These are phyloP conservation scores for Phytopythium boreale DNA, from an alignment of 352 stramenopile genomes.

Conservation along the genomic window DNA sequence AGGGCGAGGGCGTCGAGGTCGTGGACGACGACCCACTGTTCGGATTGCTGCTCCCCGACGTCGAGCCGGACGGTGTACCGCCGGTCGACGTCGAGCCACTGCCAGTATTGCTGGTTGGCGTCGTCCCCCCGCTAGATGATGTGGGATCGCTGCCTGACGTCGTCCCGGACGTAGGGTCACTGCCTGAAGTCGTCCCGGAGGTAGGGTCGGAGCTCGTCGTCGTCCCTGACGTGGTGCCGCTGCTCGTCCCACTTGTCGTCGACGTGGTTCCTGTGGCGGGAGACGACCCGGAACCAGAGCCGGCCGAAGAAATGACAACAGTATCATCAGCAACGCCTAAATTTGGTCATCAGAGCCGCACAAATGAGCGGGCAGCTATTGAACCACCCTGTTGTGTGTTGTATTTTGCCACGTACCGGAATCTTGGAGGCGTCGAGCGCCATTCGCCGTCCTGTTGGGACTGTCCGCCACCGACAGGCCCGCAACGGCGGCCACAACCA, in stretches of 20 bases:
- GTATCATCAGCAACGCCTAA: background rate
- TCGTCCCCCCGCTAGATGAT: background rate
- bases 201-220: background rate
- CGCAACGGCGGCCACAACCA: background rate
- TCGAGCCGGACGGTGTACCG: slow-evolving; percentile 5
- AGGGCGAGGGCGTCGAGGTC: slow-evolving; percentile 1
- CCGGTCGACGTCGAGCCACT: slow-evolving; percentile 5
- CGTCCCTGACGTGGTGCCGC: no score
- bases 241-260: background rate
- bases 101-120: background rate
- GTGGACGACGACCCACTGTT: background rate
- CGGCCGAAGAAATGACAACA: background rate
- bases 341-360: background rate
- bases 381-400: background rate
- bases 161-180: background rate
- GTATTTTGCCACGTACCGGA: background rate
- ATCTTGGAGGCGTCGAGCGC: background rate
- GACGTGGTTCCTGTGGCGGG: background rate
- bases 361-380: background rate
- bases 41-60: background rate
- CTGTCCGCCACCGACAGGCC: background rate
- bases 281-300: background rate
- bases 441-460: background rate
- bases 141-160: background rate
- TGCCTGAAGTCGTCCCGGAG: background rate